These are phyloP conservation scores for Beauveria scarabaeidicola DNA, from an alignment of 2,329 filamentous ascomycete genomes.

Conservation along the genomic window DNA sequence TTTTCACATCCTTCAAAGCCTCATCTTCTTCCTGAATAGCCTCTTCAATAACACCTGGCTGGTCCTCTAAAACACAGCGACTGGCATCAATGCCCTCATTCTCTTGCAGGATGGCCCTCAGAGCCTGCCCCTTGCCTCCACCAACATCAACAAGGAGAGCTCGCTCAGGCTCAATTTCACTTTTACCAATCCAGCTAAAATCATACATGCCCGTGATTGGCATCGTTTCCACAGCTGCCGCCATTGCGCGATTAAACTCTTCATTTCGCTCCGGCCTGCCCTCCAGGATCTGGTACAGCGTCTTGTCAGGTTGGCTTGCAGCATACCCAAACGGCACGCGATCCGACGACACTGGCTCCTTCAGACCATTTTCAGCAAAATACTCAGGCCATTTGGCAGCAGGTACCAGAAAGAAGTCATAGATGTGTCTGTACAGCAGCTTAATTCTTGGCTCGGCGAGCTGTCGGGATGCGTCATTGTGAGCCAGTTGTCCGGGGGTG, in stretches of 20 bases:
- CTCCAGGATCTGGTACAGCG: slow-evolving; percentile 24
- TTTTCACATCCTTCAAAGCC: slow-evolving; percentile 16
- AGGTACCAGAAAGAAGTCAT: neutral
- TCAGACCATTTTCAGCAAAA: slow-evolving; percentile 23
- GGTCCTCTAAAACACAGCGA: slow-evolving; percentile 25
- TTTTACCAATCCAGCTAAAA: slow-evolving; percentile 21
- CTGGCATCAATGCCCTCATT: slow-evolving; percentile 18
- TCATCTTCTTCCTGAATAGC: slow-evolving; percentile 11
- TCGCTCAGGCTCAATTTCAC: slow-evolving; percentile 10
- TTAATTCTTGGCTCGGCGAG: too few relatives aligned
- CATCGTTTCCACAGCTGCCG: slow-evolving; percentile 15
- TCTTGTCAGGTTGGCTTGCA: slow-evolving; percentile 20
- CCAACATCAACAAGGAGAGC: slow-evolving; percentile 26
- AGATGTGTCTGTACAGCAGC: too few relatives aligned
- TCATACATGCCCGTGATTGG: slow-evolving; percentile 23
- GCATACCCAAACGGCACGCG: slow-evolving; percentile 23
- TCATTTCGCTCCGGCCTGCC: slow-evolving; percentile 17
- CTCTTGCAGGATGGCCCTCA: slow-evolving; percentile 20
- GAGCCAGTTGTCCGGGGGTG: neutral
- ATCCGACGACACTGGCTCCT: slow-evolving; percentile 20
- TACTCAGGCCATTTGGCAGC: slow-evolving; percentile 18
- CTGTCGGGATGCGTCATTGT: neutral
- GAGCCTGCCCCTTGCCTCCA: slow-evolving; percentile 23
- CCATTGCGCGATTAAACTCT: slow-evolving; percentile 23
- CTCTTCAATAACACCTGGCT: slow-evolving; percentile 22